Evolutionary conservation across 805 yeast genomes (phyloP).

Genomic region (Metschnikowia kofuensis): DNA sequence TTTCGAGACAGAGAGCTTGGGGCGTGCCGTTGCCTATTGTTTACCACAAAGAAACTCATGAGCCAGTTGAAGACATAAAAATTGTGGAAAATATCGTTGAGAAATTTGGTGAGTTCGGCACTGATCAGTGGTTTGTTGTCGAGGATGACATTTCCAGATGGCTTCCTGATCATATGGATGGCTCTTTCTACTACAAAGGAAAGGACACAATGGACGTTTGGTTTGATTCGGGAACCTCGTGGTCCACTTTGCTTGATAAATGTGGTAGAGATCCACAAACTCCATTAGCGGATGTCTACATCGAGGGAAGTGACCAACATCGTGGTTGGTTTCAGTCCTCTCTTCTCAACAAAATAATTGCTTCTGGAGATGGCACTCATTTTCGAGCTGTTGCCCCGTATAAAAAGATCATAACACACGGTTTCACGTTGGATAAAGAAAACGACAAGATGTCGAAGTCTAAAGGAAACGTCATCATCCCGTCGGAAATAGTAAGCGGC

Average conservation of each 20-base stretch:
- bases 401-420: conserved; percentile 80
- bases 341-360: conserved; percentile 67
- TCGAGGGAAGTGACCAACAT: conserved; percentile 98
- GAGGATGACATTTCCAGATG: conserved; percentile 57
- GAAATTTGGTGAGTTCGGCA: conserved; percentile 56
- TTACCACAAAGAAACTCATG: conserved; percentile 55
- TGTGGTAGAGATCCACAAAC: conserved; percentile 31
- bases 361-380: conserved; percentile 42
- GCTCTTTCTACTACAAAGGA: conserved; percentile 55
- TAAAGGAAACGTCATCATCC: conserved; percentile 75
- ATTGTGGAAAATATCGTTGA: conserved; percentile 56
- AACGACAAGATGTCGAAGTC: conserved; percentile 94
- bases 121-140: conserved; percentile 75
- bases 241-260: conserved; percentile 56
- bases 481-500: conserved; percentile 66
- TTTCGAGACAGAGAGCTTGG: conserved; percentile 94
- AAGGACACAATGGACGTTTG: conserved; percentile 97
- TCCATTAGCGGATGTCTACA: conserved; percentile 67
- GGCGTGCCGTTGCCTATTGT: conserved; percentile 97
- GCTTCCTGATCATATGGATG: conserved; percentile 61
- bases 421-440: conserved; percentile 83
- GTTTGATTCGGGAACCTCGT: conserved; percentile 96
- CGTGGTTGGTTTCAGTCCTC: conserved; percentile 99
- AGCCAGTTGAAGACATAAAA: conserved; percentile 56
- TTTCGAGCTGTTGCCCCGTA: conserved; percentile 54